Evolutionary conservation across 192 early-diverging fungal genomes (phyloP), one percentile per base, ranked within the genome.

Genomic region (Coemansia sp.): DNA sequence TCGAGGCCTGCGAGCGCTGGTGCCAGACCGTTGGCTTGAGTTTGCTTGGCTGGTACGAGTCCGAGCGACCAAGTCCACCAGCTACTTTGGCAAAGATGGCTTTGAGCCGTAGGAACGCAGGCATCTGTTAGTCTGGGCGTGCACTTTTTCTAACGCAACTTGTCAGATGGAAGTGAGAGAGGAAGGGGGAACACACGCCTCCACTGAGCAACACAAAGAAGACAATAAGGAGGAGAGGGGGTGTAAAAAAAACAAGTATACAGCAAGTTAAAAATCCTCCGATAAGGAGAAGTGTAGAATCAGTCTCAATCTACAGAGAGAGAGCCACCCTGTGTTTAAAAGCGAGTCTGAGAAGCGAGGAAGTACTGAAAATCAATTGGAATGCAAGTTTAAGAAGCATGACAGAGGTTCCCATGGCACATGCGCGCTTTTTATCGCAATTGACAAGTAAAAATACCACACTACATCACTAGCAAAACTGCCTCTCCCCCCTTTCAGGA

Each of bases 81-180:
- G 79, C 79, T 81, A 81, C 79, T 76, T 68, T 76, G 67, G 79
- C 70, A 65, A 81, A 64, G 38, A 81, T n/a, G 33, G 65, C 49
- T n/a, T 75, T 75, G 64, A 81, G 65, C 52, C 79, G 79, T 49
- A 60, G 59, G 24, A 76, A 65, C n/a, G 73, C 74, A 16, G 79
- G 71, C 79, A 81, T 81, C 24, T 42, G 29, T 63, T 64, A 24
- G 59, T 65, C 46, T 27, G 34, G 51, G 36, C 16, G 34, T 3
- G n/a, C 2, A 51, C 49, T 51, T 18, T 22, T 22, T 22, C 20
- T 18, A 16, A n/a, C n/a, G 6, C 18, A 15, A n/a, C 46, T 16
- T 16, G 46, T 20, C 20, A 13, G 27, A 57, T 57, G 34, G 16
- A 33, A 38, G 29, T 6, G 36, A 60, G 31, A 16, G 57, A 15